A percentile compares a stretch with the other conserved stretches of the same genome.
Conservation (phyloP, 1,139 yeast genomes). For the Eremothecium coryli region DNA sequence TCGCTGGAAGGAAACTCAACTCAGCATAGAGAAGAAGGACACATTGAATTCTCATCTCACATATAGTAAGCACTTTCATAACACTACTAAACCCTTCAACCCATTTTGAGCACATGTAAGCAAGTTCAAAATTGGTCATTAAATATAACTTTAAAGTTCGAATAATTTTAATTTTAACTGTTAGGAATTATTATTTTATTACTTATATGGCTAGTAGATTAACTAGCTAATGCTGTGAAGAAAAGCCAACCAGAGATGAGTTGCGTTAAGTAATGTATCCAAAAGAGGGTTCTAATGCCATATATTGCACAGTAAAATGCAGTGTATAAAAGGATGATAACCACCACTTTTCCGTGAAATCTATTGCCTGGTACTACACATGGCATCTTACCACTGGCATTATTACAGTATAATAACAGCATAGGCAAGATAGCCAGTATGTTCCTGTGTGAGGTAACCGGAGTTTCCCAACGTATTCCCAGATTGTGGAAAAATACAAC, state of each 20-base stretch:
- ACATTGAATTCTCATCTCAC: too few relatives aligned
- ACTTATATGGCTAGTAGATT: too few relatives aligned
- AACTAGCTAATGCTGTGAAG: slow-evolving; percentile 10
- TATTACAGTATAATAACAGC: slow-evolving; percentile 41
- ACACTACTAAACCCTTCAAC: too few relatives aligned
- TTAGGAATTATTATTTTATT: too few relatives aligned
- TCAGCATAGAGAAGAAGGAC: too few relatives aligned
- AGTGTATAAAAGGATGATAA: slow-evolving; percentile 36
- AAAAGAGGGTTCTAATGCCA: slow-evolving; percentile 61
- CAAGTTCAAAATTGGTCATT: too few relatives aligned
- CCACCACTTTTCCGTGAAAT: slow-evolving; percentile 28
- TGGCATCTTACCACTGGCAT: slow-evolving; percentile 28
- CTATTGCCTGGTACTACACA: slow-evolving; percentile 17
- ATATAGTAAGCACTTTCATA: too few relatives aligned
- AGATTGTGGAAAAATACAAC: slow-evolving; percentile 64
- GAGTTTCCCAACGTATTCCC: slow-evolving; percentile 61
- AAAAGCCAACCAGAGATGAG: slow-evolving; percentile 42
- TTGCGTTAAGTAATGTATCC: slow-evolving; percentile 62
- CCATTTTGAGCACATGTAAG: too few relatives aligned
- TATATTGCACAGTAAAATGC: slow-evolving; percentile 48
- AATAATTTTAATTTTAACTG: too few relatives aligned
- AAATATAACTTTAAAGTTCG: too few relatives aligned
- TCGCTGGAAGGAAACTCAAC: too few relatives aligned
- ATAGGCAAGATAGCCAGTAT: slow-evolving; percentile 59
- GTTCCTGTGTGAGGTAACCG: slow-evolving; percentile 71